These are phyloP conservation scores for Aspergillus sparsus DNA, from an alignment of 495 filamentous ascomycete species.

Conservation along the genomic window DNA sequence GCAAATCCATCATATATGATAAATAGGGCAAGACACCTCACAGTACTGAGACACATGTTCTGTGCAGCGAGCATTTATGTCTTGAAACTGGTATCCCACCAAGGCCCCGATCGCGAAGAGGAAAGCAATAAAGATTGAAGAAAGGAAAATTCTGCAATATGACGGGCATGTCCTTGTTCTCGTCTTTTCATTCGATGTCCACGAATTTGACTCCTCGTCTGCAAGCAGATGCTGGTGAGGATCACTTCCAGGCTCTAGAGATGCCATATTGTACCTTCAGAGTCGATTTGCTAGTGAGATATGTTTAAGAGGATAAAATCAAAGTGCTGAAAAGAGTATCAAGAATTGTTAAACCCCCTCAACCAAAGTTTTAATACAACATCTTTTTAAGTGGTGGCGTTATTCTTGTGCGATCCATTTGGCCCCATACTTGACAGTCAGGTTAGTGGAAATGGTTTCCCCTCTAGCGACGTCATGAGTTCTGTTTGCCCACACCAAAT, in stretches of 20 bases:
- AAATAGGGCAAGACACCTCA: background rate
- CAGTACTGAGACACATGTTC: background rate
- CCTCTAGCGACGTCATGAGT: background rate
- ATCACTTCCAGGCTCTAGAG: background rate
- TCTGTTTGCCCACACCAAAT: background rate
- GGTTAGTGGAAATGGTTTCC: background rate
- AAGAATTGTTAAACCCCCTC: no score
- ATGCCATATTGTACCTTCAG: background rate
- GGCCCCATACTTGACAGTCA: background rate
- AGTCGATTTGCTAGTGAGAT: background rate
- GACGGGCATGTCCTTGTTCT: background rate
- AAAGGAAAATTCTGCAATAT: background rate
- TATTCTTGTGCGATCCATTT: background rate
- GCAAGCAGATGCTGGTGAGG: conserved; percentile 24
- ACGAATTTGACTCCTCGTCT: conserved; percentile 9
- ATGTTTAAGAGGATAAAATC: background rate
- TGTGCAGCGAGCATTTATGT: background rate
- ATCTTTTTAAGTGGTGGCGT: background rate
- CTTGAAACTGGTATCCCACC: background rate
- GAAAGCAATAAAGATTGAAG: background rate
- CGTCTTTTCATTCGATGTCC: conserved; percentile 5
- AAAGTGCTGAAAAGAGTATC: background rate
- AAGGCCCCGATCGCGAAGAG: background rate
- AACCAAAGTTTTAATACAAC: background rate
- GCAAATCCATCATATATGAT: background rate